These are phyloP conservation scores for Hypomontagnella submonticulosa DNA, from an alignment of 495 filamentous ascomycete species.

Conservation along the genomic window DNA sequence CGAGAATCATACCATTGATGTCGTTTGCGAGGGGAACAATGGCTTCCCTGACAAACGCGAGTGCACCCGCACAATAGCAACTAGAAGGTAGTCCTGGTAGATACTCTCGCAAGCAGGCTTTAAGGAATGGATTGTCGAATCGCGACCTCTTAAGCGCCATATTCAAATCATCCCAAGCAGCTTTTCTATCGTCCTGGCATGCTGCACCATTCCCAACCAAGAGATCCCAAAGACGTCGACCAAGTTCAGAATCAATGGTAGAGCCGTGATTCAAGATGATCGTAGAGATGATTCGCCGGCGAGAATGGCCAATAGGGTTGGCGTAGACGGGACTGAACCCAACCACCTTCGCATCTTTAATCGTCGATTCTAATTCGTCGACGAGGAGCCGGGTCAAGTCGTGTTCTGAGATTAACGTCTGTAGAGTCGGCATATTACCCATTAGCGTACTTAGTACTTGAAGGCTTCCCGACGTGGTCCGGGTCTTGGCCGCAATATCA, in stretches of 20 bases:
- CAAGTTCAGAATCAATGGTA: constrained; percentile 69
- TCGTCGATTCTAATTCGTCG: constrained; percentile 60
- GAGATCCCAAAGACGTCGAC: constrained; percentile 71
- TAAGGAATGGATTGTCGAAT: constrained; percentile 70
- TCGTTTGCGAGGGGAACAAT: constrained; percentile 57
- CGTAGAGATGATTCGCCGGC: constrained; percentile 66
- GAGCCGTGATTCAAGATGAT: constrained; percentile 69
- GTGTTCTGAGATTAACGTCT: constrained; percentile 54
- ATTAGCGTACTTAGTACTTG: constrained; percentile 71
- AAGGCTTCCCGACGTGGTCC: constrained; percentile 70
- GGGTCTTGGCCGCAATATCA: constrained; percentile 58
- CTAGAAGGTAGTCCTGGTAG: constrained; percentile 70
- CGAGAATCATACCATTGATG: constrained; percentile 51
- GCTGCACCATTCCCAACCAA: constrained; percentile 70
- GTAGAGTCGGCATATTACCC: constrained; percentile 48
- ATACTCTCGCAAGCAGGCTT: constrained; percentile 72
- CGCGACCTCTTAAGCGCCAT: constrained; percentile 57
- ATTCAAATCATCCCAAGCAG: constrained; percentile 74
- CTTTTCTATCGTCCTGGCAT: constrained; percentile 65
- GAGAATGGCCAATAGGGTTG: constrained; percentile 55
- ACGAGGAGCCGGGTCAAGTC: constrained; percentile 58
- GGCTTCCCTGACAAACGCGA: constrained; percentile 69
- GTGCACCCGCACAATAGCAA: constrained; percentile 72
- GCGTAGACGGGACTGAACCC: constrained; percentile 55
- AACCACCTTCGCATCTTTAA: constrained; percentile 46